These are phyloP conservation scores for Colletotrichum sp. DNA, from an alignment of 2,329 filamentous ascomycete genomes.

Conservation along the genomic window DNA sequence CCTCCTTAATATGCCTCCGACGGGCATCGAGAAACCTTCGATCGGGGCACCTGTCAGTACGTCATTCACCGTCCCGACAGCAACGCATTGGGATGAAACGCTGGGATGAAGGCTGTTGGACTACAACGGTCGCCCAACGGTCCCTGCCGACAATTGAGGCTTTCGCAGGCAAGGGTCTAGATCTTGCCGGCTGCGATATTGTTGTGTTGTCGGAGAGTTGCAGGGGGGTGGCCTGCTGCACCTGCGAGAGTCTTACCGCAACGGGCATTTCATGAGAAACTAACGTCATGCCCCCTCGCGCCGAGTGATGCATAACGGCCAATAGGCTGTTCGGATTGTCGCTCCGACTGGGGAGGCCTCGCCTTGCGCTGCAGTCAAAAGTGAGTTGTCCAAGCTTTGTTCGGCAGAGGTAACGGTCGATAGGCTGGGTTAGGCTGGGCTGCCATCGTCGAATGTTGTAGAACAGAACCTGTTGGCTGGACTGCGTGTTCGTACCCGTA, in stretches of 20 bases:
- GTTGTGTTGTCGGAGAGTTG: constrained; percentile 3
- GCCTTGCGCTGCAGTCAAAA: not conserved
- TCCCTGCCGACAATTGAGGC: not conserved
- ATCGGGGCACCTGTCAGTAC: constrained; percentile 17
- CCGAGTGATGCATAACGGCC: constrained; percentile 1
- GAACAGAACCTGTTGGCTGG: not conserved
- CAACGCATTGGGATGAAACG: constrained; percentile 15
- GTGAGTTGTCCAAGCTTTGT: not conserved
- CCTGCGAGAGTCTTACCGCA: constrained; percentile 14
- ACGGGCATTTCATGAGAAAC: constrained; percentile 18
- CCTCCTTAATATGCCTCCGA: constrained; percentile 12
- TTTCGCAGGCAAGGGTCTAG: not conserved
- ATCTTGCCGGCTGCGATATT: not conserved
- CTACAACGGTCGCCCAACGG: not conserved
- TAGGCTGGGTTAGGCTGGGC: not conserved
- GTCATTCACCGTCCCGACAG: constrained; percentile 6
- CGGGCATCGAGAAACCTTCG: not conserved
- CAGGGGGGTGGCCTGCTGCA: not conserved
- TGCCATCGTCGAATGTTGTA: not conserved
- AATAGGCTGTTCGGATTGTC: not conserved
- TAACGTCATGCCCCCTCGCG: constrained; percentile 14
- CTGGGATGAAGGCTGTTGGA: constrained; percentile 16
- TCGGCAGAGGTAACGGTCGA: not conserved
- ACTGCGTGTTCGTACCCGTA: constrained; percentile 13
- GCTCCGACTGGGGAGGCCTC: not conserved